Evolutionary conservation across 306 rosid genomes (phyloP).

Genomic region (Lupinus albus): DNA sequence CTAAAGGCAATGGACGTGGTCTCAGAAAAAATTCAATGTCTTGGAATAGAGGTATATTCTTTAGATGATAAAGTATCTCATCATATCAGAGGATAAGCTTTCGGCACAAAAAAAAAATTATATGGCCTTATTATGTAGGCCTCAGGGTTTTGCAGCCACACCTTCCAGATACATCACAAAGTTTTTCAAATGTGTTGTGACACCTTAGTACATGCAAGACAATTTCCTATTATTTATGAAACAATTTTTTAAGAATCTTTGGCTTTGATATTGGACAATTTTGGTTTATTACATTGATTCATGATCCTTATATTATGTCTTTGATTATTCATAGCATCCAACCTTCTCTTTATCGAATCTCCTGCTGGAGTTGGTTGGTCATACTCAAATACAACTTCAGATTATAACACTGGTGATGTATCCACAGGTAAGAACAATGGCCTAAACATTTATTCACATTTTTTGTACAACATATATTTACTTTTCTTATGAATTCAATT

Average conservation of each 20-base stretch:
- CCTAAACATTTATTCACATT: too few species aligned
- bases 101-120: too few species aligned
- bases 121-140: too few species aligned
- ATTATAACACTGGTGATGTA: constrained; percentile 69
- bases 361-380: constrained; percentile 99
- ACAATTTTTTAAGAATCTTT: background rate
- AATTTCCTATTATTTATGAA: too few species aligned
- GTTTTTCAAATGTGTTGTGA: too few species aligned
- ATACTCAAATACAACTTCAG: constrained; percentile 81
- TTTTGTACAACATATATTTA: too few species aligned
- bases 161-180: too few species aligned
- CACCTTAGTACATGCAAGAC: background rate
- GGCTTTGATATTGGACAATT: constrained; percentile 1
- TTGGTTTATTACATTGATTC: background rate
- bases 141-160: too few species aligned
- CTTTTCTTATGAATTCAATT: too few species aligned
- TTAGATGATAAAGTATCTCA: too few species aligned
- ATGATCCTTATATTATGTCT: background rate
- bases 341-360: constrained; percentile 88
- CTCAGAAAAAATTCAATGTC: constrained; percentile 68
- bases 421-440: constrained; percentile 60
- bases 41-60: constrained; percentile 73
- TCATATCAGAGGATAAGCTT: too few species aligned
- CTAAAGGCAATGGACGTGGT: constrained; percentile 71
- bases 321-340: constrained; percentile 59